Percentiles rank a stretch among this genome's conserved stretches.
These are phyloP conservation scores for Talaromyces sp. DNA, from an alignment of 2,329 filamentous ascomycete genomes.

Conservation along the genomic window DNA sequence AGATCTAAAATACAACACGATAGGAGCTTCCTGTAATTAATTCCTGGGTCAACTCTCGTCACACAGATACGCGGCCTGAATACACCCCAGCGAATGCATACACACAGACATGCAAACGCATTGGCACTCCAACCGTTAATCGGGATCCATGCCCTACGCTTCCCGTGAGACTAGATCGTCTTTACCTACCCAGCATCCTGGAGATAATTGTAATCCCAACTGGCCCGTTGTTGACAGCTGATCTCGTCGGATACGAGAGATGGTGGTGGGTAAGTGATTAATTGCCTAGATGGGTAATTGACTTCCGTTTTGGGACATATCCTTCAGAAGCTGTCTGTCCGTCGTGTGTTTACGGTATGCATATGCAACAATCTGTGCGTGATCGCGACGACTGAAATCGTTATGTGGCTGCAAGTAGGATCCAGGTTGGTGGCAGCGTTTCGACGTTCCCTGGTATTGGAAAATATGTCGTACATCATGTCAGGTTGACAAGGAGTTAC, in stretches of 20 bases:
- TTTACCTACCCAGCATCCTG: not conserved
- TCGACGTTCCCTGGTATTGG: not conserved
- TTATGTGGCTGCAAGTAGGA: not conserved
- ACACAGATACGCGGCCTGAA: not conserved
- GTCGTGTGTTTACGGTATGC: not conserved
- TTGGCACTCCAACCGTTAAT: not conserved
- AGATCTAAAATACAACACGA: not conserved
- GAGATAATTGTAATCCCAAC: not conserved
- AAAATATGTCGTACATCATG: not conserved
- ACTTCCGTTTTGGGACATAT: not conserved
- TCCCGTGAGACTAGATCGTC: not conserved
- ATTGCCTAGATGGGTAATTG: slow-evolving; percentile 3
- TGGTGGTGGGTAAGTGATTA: not conserved
- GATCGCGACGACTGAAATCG: not conserved
- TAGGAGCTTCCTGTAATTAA: not conserved
- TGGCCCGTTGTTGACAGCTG: not conserved
- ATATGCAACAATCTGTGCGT: not conserved
- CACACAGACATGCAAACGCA: not conserved
- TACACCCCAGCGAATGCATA: not conserved
- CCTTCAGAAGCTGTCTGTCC: not conserved
- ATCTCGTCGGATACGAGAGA: not conserved
- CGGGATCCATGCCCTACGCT: not conserved
- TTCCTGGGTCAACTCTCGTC: not conserved
- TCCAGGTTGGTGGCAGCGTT: not conserved
- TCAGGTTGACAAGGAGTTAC: not conserved